Evolutionary conservation across 129 eudicot genomes (phyloP).

Genomic region (Flaveria bidentis): DNA sequence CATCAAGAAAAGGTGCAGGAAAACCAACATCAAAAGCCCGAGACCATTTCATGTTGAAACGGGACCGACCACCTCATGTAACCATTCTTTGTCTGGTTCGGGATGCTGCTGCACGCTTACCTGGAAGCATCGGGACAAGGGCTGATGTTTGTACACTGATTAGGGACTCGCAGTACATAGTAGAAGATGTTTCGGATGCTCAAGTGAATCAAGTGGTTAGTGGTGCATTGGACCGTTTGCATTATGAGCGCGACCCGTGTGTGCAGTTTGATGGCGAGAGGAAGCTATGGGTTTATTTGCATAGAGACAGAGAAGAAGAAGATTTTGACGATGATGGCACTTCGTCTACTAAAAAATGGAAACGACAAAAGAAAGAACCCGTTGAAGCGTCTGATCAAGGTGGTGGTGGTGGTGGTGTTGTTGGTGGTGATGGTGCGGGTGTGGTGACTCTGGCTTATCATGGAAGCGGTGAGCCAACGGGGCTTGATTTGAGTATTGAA

Average conservation of each 20-base stretch:
- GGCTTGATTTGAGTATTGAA: constrained; percentile 50
- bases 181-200: constrained; percentile 85
- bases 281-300: constrained; percentile 94
- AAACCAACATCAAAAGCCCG: constrained; percentile 98
- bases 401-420: constrained; percentile 27
- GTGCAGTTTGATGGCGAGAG: constrained; percentile 89
- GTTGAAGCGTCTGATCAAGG: constrained; percentile 58
- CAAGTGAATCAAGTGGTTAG: constrained; percentile 96
- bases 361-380: constrained; percentile 85
- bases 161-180: constrained; percentile 90
- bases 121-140: constrained; percentile 91
- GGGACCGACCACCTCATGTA: constrained; percentile 94
- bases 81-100: constrained; percentile 93
- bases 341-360: constrained; percentile 96
- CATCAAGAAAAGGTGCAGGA: constrained; percentile 95
- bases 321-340: constrained; percentile 99
- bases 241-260: constrained; percentile 96
- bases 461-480: constrained; percentile 49
- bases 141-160: constrained; percentile 96
- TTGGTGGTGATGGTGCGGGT: constrained; percentile 19
- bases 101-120: constrained; percentile 97
- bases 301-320: constrained; percentile 93
- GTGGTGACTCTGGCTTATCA: constrained; percentile 43
- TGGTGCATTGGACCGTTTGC: constrained; percentile 97
- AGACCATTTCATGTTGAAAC: constrained; percentile 92